phyloP scores from a whole-genome alignment of 495 filamentous ascomycete species.

The Parmelia sp. region DNA sequence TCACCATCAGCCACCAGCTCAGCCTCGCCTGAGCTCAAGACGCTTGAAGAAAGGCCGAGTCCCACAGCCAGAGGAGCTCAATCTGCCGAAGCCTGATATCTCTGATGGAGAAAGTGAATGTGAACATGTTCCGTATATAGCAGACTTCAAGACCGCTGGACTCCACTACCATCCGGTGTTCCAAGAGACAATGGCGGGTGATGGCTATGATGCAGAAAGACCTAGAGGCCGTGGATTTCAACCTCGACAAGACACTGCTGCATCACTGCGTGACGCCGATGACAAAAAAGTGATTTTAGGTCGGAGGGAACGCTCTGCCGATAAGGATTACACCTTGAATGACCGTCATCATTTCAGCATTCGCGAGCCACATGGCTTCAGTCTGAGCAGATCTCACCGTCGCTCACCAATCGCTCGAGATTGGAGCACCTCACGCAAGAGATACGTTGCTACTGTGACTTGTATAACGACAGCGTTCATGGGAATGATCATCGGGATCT shows the following conservation, averaged over 20 bases:
- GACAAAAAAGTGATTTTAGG: constrained; percentile 23
- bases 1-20: constrained; percentile 36
- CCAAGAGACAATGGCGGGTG: constrained; percentile 9
- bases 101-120: constrained; percentile 22
- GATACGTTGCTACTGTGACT: constrained; percentile 59
- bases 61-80: constrained; percentile 14
- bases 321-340: constrained; percentile 26
- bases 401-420: constrained; percentile 54
- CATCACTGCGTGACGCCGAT: constrained; percentile 13
- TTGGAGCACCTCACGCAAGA: constrained; percentile 58
- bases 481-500: constrained; percentile 65
- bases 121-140: constrained; percentile 29
- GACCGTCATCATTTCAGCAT: constrained; percentile 31
- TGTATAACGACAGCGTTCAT: constrained; percentile 63
- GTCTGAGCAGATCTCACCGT: constrained; percentile 44
- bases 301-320: constrained; percentile 1
- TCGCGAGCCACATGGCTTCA: constrained; percentile 40
- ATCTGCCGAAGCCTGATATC: constrained; percentile 9
- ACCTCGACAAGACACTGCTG: constrained; percentile 16
- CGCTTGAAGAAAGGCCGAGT: constrained; percentile 22
- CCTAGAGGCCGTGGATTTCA: not conserved
- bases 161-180: constrained; percentile 28
- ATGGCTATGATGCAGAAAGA: not conserved
- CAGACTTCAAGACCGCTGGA: constrained; percentile 31
- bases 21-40: constrained; percentile 33